Conservation (phyloP, 202 grass and related monocot genomes). For the Hordeum pubiflorum region DNA sequence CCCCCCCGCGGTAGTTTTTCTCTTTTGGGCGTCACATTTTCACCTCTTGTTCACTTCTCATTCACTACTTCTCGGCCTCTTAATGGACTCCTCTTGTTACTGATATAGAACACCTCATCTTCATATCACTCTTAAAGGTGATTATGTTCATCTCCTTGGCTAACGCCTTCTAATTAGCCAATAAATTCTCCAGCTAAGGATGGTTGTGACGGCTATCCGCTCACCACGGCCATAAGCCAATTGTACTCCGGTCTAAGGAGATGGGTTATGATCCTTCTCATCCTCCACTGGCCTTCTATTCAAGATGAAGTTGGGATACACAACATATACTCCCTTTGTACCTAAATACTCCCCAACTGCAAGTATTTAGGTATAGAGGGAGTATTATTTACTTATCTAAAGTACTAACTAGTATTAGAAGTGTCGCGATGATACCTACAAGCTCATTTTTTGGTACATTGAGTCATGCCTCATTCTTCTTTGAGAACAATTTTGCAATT, state of each 20-base stretch:
- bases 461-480: background rate
- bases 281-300: background rate
- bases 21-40: background rate
- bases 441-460: background rate
- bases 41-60: background rate
- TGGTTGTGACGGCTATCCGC: background rate
- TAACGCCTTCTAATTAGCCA: background rate
- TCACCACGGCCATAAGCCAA: background rate
- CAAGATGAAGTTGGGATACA: background rate
- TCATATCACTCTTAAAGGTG: background rate
- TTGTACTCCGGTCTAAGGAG: background rate
- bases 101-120: background rate
- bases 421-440: background rate
- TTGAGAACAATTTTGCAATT: background rate
- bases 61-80: background rate
- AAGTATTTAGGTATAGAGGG: too few relatives aligned
- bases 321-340: background rate
- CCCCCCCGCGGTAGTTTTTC: background rate
- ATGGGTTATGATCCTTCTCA: background rate
- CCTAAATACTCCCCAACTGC: too few relatives aligned
- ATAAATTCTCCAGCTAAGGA: background rate
- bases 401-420: background rate
- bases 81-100: background rate
- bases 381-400: background rate
- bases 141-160: background rate